Conservation (phyloP, 352 stramenopile species). For the Globisporangium lucens region DNA sequence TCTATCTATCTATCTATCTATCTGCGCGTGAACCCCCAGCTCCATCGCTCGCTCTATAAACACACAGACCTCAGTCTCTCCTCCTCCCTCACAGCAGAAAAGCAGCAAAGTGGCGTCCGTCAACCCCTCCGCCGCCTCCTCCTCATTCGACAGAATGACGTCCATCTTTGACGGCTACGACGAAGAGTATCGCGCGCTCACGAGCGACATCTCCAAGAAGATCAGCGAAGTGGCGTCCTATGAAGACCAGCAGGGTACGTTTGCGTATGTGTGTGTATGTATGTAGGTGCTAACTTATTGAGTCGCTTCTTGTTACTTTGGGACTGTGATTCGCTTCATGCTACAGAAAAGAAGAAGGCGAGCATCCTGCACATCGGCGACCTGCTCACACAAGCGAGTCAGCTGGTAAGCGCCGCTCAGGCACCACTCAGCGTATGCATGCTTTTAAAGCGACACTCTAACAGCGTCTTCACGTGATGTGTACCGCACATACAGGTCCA, state of each 20-base stretch:
- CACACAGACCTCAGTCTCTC: no score
- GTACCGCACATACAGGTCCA: slow-evolving; percentile 49
- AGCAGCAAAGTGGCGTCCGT: slow-evolving; percentile 11
- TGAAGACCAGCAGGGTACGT: slow-evolving; percentile 72
- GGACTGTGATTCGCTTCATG: neutral
- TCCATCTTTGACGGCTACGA: slow-evolving; percentile 89
- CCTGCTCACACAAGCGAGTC: slow-evolving; percentile 75
- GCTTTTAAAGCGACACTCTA: neutral
- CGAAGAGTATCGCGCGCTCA: slow-evolving; percentile 82
- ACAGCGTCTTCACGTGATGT: neutral
- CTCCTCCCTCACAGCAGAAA: neutral
- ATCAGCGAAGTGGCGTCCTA: slow-evolving; percentile 86
- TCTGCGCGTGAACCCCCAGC: neutral
- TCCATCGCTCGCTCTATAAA: neutral
- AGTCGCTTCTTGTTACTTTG: neutral
- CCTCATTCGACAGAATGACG: slow-evolving; percentile 54
- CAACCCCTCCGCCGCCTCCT: neutral
- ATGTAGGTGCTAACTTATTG: neutral
- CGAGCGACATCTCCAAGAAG: slow-evolving; percentile 87
- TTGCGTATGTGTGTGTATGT: neutral
- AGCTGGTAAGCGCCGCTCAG: slow-evolving; percentile 47
- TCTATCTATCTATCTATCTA: neutral
- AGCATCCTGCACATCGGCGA: slow-evolving; percentile 79
- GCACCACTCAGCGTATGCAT: neutral
- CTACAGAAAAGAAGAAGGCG: slow-evolving; percentile 81